These are phyloP conservation scores for Puccinellia tenuiflora DNA, from an alignment of 176 grass and related monocot species.

Conservation along the genomic window DNA sequence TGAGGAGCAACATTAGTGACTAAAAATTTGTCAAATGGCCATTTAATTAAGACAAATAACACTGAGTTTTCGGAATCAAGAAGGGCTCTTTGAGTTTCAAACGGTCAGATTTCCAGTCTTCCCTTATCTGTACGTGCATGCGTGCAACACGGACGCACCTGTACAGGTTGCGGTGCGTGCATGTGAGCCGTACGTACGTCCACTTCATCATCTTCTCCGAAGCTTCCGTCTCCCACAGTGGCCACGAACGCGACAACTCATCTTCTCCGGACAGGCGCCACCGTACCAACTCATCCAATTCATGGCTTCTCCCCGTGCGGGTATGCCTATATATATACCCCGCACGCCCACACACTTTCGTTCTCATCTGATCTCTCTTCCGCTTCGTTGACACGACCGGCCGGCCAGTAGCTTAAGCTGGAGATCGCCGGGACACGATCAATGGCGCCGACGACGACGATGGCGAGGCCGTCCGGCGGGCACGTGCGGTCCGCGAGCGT, in stretches of 20 bases:
- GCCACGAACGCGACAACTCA: neutral
- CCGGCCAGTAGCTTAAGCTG: neutral
- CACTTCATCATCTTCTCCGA: neutral
- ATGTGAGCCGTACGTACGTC: slow-evolving; percentile 19
- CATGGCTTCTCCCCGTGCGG: neutral
- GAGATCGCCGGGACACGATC: neutral
- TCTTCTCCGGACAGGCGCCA: neutral
- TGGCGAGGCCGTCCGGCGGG: neutral
- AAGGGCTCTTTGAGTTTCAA: too few species aligned
- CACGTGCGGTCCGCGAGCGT: slow-evolving; percentile 60
- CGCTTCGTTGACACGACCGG: neutral
- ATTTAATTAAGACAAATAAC: too few species aligned
- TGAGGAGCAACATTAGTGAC: too few species aligned
- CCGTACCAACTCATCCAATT: neutral
- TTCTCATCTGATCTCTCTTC: neutral
- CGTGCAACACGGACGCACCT: neutral
- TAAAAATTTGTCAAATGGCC: too few species aligned
- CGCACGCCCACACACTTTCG: neutral
- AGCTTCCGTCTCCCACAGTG: neutral
- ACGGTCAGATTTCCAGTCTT: too few species aligned
- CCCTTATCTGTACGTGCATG: too few species aligned
- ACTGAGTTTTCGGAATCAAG: too few species aligned
- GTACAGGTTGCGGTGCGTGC: neutral
- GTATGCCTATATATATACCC: neutral
- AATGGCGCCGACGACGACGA: slow-evolving; percentile 9